Evolutionary conservation across 306 rosid genomes (phyloP).

Genomic region (Crotalaria pallida): DNA sequence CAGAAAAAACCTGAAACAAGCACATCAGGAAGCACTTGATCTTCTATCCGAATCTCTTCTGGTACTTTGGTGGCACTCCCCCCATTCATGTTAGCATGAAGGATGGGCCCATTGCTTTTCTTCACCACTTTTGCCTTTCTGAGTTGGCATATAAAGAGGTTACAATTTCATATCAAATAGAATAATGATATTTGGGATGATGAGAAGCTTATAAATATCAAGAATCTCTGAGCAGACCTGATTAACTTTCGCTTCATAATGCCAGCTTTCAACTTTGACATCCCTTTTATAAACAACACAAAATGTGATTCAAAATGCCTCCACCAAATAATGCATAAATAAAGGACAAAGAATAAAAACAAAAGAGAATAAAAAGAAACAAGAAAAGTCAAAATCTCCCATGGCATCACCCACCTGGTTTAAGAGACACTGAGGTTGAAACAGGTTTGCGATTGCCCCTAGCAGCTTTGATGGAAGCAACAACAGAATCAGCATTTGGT

Average conservation of each 20-base stretch:
- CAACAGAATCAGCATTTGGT: conserved; percentile 75
- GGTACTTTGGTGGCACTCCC: conserved; percentile 35
- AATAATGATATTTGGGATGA: not conserved
- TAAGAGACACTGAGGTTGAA: conserved; percentile 49
- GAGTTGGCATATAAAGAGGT: conserved; percentile 21
- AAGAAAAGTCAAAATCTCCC: not conserved
- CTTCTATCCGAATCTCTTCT: conserved; percentile 41
- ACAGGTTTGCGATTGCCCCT: conserved; percentile 75
- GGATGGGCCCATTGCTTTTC: conserved; percentile 36
- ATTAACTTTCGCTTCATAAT: conserved; percentile 62
- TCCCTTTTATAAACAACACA: conserved; percentile 44
- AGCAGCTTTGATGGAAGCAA: conserved; percentile 85
- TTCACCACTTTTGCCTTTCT: conserved; percentile 82
- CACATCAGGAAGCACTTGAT: conserved; percentile 42
- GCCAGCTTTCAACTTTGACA: conserved; percentile 64
- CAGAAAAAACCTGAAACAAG: conserved; percentile 45
- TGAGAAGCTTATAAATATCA: not conserved
- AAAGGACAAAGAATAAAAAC: conserved; percentile 8
- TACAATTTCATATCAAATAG: conserved; percentile 12
- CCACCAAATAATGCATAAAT: not conserved
- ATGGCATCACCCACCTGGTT: conserved; percentile 55
- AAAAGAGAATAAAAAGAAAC: not conserved
- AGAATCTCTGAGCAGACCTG: conserved; percentile 52
- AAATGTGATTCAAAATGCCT: conserved; percentile 17
- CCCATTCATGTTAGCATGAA: conserved; percentile 33